These are phyloP conservation scores for Medicago lupulina DNA, from an alignment of 306 rosid genomes.

Conservation along the genomic window DNA sequence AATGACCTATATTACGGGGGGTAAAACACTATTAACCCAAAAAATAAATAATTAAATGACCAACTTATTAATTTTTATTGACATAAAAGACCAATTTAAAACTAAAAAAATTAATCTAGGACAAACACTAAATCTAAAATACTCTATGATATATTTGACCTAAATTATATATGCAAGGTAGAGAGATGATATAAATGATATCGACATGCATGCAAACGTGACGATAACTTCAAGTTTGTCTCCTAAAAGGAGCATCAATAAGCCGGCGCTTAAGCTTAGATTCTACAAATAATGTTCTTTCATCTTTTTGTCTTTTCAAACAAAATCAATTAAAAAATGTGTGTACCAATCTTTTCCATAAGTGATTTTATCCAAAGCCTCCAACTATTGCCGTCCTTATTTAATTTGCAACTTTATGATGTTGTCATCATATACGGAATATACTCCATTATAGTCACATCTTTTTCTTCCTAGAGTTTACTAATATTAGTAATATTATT, in stretches of 20 bases:
- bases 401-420: conserved; percentile 3
- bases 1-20: too few species aligned
- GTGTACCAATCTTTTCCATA: conserved; percentile 4
- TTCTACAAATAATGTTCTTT: conserved; percentile 24
- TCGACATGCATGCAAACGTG: background rate
- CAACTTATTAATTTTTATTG: too few species aligned
- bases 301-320: conserved; percentile 10
- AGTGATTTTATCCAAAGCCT: background rate
- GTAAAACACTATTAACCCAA: too few species aligned
- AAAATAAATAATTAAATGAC: too few species aligned
- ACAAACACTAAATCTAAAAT: too few species aligned
- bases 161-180: background rate
- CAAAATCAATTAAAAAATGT: background rate
- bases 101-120: too few species aligned
- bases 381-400: conserved; percentile 18
- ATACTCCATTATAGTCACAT: conserved; percentile 31
- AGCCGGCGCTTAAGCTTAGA: conserved; percentile 39
- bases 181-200: background rate
- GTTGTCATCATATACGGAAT: conserved; percentile 2
- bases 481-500: background rate
- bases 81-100: too few species aligned
- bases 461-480: conserved; percentile 16
- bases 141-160: too few species aligned
- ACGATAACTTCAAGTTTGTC: conserved; percentile 42
- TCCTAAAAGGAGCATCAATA: conserved; percentile 41